Evolutionary conservation across 1,284 basidiomycete genomes (phyloP).

Genomic region (Ganoderma lucidum): DNA sequence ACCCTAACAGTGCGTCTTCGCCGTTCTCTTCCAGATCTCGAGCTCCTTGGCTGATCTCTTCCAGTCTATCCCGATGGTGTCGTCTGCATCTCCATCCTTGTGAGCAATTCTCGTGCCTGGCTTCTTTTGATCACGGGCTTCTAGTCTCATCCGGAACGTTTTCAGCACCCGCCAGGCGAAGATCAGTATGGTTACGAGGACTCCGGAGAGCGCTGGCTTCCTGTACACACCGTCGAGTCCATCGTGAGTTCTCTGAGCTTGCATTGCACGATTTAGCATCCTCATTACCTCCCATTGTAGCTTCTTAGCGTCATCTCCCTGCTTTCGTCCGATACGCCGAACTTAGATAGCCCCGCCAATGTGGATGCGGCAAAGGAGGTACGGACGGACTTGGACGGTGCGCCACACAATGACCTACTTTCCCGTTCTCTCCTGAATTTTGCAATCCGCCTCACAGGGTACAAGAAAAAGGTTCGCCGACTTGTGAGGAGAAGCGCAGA

Average conservation of each 20-base stretch:
- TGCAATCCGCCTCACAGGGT: slow-evolving; percentile 52
- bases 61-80: slow-evolving; percentile 90
- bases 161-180: slow-evolving; percentile 92
- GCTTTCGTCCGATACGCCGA: slow-evolving; percentile 91
- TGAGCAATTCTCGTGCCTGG: slow-evolving; percentile 47
- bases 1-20: slow-evolving; percentile 85
- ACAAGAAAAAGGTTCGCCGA: slow-evolving; percentile 94
- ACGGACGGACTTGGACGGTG: slow-evolving; percentile 75
- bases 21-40: neutral
- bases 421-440: neutral
- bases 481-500: slow-evolving; percentile 87
- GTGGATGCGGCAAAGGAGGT: slow-evolving; percentile 96
- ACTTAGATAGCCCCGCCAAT: slow-evolving; percentile 96
- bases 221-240: slow-evolving; percentile 96
- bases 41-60: slow-evolving; percentile 5
- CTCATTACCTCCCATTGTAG: slow-evolving; percentile 50
- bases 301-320: slow-evolving; percentile 97
- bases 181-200: slow-evolving; percentile 99
- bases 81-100: slow-evolving; percentile 97
- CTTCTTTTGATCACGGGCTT: neutral
- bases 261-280: slow-evolving; percentile 16
- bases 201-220: slow-evolving; percentile 97
- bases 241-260: slow-evolving; percentile 74
- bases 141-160: slow-evolving; percentile 7
- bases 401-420: slow-evolving; percentile 34